Evolutionary conservation across 2,329 filamentous ascomycete genomes (phyloP).

Genomic region (Ascochyta fabae): DNA sequence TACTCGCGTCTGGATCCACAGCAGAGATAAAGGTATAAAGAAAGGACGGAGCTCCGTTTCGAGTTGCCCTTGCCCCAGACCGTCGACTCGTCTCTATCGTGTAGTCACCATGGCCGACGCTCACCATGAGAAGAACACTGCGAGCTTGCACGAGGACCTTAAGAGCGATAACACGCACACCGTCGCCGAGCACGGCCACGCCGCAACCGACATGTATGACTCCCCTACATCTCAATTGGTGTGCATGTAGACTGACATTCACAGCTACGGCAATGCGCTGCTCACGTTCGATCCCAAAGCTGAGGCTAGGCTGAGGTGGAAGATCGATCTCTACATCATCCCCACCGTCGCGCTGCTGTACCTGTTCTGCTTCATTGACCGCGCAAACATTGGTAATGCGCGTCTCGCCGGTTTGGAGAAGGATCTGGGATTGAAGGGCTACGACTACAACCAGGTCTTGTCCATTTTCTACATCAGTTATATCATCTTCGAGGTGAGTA

Average conservation of each 20-base stretch:
- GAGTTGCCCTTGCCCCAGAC: constrained; percentile 3
- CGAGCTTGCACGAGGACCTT: constrained; percentile 37
- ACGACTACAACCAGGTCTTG: constrained; percentile 73
- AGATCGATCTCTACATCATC: constrained; percentile 70
- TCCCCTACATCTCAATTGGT: not conserved
- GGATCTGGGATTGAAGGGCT: constrained; percentile 64
- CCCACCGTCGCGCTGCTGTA: constrained; percentile 72
- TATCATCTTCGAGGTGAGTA: constrained; percentile 60
- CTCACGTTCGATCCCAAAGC: constrained; percentile 60
- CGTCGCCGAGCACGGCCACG: constrained; percentile 37
- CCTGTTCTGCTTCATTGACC: constrained; percentile 76
- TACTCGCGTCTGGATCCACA: constrained; percentile 2
- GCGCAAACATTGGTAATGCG: constrained; percentile 78
- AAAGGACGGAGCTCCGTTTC: constrained; percentile 12
- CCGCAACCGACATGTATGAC: constrained; percentile 42
- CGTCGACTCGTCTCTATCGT: not conserved
- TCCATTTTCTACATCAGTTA: constrained; percentile 76
- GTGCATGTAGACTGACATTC: constrained; percentile 10
- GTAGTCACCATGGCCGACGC: constrained; percentile 4
- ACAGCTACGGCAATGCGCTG: constrained; percentile 42
- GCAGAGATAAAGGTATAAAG: constrained; percentile 8
- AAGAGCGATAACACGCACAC: constrained; percentile 34
- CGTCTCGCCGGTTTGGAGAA: constrained; percentile 68
- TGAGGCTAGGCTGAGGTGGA: constrained; percentile 64
- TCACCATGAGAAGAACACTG: constrained; percentile 22